Evolutionary conservation across 805 yeast genomes (phyloP), one percentile per base, ranked within the genome.

Genomic region (Tetrapisispora pingtungensis): DNA sequence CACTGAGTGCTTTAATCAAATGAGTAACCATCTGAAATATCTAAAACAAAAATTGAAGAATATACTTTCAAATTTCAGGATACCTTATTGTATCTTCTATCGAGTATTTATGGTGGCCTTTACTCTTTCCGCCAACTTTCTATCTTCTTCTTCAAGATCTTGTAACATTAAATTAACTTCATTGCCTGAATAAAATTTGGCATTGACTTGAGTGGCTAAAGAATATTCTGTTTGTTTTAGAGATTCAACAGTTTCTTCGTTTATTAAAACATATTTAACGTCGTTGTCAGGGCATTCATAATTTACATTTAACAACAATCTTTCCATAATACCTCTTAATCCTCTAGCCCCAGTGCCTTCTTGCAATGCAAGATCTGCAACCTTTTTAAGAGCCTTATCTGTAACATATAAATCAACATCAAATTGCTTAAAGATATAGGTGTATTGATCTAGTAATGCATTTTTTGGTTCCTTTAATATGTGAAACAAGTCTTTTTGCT

Each of bases 301-400:
- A 53, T 77, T 77, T 5, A 75, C 76, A 37, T 69, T 66, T 15
- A 76, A 56, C 19, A 77, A 54, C 15, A 76, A 46, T 44, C 74
- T 67, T 46, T 76, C 81, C 71, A 78, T 65, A 5, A 76, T 72
- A 1, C 76, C 72, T 49, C 80, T 63, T 26, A 78, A 54, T 0
- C 82, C 82, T 52, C 83, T 66, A 0, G 82, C 83, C 27, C 83
- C 83, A 0, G 81, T 77, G 3, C 78, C 78, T 48, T 73, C 77
- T 24, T 62, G 58, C 30, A 74, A 51, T 0, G 82, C 77, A 19
- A 72, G 52, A 20, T 64, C 62, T 0, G 82, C 78, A 14, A 78
- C 70, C 33, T 58, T 64, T n/a, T 59, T 49, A 10, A 77, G 55
- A 0, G 82, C 81, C 12, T 66, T 65, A 7, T 59, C 60, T 0